phyloP scores from a whole-genome alignment of 2,329 filamentous ascomycete species.

The Sporothrix euskadiensis region DNA sequence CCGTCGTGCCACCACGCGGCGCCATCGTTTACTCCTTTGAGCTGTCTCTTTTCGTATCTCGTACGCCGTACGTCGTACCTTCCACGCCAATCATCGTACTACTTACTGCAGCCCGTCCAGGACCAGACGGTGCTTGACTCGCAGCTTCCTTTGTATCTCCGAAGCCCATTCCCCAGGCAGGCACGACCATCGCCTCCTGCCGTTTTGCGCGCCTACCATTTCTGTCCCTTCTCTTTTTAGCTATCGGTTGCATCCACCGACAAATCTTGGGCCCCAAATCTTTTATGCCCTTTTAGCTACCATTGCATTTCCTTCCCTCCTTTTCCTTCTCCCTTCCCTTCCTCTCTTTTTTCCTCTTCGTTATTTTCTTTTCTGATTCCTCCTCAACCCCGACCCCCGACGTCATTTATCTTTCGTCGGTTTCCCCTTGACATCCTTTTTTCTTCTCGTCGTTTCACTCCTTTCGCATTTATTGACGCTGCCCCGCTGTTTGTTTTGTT shows the following conservation, averaged over 20 bases:
- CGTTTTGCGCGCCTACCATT: neutral
- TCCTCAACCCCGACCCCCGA: neutral
- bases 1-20: conserved; percentile 4
- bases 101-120: neutral
- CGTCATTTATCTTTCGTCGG: conserved; percentile 8
- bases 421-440: neutral
- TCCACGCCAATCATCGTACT: neutral
- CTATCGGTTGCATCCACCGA: conserved; percentile 13
- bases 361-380: conserved; percentile 6
- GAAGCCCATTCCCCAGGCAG: conserved; percentile 1
- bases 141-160: neutral
- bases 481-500: neutral
- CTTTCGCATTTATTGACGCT: conserved; percentile 10
- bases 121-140: neutral
- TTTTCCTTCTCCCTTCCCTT: neutral
- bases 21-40: neutral
- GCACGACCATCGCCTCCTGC: conserved; percentile 9
- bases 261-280: neutral
- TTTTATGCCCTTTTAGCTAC: conserved; percentile 15
- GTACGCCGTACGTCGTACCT: neutral
- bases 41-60: conserved; percentile 5
- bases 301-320: neutral
- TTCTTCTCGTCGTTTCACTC: conserved; percentile 1
- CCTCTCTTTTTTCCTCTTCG: neutral
- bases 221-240: neutral